Conservation (phyloP, 805 yeast genomes). For the Saccharomyces mikatae region DNA sequence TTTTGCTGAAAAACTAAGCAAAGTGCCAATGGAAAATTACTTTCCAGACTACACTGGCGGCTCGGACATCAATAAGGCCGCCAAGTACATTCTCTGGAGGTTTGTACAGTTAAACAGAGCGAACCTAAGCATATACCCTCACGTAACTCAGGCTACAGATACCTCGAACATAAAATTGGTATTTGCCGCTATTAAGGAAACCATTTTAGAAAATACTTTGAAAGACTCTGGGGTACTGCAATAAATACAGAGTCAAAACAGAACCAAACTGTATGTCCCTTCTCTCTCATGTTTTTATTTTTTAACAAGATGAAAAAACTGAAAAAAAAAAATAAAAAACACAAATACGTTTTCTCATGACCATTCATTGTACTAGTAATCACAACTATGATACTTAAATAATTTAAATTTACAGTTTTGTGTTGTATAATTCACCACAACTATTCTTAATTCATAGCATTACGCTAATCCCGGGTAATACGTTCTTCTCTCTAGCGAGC, state of each 20-base stretch:
- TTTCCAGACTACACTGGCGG: conserved; percentile 93
- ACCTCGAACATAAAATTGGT: conserved; percentile 82
- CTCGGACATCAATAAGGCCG: conserved; percentile 80
- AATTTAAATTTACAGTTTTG: background rate
- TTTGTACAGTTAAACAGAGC: conserved; percentile 79
- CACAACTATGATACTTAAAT: background rate
- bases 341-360: conserved; percentile 19
- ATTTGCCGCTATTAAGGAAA: conserved; percentile 75
- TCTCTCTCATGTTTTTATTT: too few species aligned
- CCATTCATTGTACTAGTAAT: conserved; percentile 12
- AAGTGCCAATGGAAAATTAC: conserved; percentile 70
- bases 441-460: background rate
- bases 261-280: background rate
- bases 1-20: conserved; percentile 74
- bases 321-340: background rate
- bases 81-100: conserved; percentile 84
- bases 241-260: background rate
- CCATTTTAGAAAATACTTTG: conserved; percentile 65
- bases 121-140: conserved; percentile 76
- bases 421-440: background rate
- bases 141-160: conserved; percentile 91
- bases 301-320: background rate
- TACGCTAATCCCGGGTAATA: background rate
- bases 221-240: conserved; percentile 67
- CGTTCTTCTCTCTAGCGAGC: background rate